Conservation (phyloP, 1,139 yeast genomes). For the Sugiyamaella novakii region DNA sequence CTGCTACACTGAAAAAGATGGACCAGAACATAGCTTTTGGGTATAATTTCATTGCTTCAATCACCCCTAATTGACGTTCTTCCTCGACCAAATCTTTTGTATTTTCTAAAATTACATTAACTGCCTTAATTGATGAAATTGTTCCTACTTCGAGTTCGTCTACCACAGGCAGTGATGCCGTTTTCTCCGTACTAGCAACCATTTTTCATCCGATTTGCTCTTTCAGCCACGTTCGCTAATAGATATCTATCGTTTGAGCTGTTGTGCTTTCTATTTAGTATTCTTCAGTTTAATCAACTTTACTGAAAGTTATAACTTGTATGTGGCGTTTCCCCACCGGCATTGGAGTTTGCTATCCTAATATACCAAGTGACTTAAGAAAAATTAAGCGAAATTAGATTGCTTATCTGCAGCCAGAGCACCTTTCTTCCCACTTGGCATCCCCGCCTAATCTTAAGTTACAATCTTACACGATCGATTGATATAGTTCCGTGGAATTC, state of each 20-base stretch:
- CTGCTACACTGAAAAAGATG: slow-evolving; percentile 46
- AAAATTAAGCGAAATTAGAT: too few species aligned
- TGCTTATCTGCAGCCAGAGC: background rate
- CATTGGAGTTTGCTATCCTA: background rate
- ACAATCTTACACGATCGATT: too few species aligned
- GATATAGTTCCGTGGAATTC: too few species aligned
- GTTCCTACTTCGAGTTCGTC: slow-evolving; percentile 10
- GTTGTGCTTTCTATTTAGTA: background rate
- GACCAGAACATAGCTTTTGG: slow-evolving; percentile 52
- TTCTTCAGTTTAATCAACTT: background rate
- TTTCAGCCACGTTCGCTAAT: background rate
- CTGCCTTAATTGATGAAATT: slow-evolving; percentile 22
- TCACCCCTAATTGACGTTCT: slow-evolving; percentile 34
- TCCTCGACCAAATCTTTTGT: slow-evolving; percentile 33
- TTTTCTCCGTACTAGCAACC: slow-evolving; percentile 1
- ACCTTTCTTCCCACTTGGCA: background rate
- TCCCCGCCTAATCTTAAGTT: background rate
- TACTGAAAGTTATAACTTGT: background rate
- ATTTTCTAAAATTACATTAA: slow-evolving; percentile 29
- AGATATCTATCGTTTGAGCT: background rate
- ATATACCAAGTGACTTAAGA: too few species aligned
- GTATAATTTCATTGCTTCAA: slow-evolving; percentile 44
- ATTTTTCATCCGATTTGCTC: background rate
- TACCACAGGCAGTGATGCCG: background rate
- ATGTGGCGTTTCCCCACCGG: background rate